phyloP scores from a whole-genome alignment of 805 yeast species.

The Wickerhamomyces canadensis region DNA sequence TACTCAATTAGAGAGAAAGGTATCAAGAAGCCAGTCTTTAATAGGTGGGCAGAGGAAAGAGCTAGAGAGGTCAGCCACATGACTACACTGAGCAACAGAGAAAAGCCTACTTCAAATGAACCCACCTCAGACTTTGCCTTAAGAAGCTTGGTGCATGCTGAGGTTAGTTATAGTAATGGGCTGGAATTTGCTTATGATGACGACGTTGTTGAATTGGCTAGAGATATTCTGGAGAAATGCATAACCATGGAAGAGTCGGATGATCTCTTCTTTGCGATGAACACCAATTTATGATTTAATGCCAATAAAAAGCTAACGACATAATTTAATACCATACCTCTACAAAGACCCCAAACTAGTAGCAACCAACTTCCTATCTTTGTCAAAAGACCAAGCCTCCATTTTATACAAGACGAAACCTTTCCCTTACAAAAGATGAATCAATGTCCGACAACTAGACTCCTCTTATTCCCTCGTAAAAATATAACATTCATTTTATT shows the following conservation, averaged over 20 bases:
- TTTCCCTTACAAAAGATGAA: neutral
- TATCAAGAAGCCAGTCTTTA: slow-evolving; percentile 30
- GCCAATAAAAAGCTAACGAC: too few relatives aligned
- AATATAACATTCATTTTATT: slow-evolving; percentile 12
- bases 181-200: slow-evolving; percentile 56
- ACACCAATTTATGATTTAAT: neutral
- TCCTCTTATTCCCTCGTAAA: slow-evolving; percentile 4
- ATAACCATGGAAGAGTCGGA: slow-evolving; percentile 79
- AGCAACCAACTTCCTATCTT: too few relatives aligned
- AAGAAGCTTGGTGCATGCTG: slow-evolving; percentile 27
- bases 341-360: too few relatives aligned
- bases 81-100: slow-evolving; percentile 20
- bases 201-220: slow-evolving; percentile 60
- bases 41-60: slow-evolving; percentile 37
- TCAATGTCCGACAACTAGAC: slow-evolving; percentile 5
- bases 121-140: slow-evolving; percentile 1
- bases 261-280: slow-evolving; percentile 60
- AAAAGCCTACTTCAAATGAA: slow-evolving; percentile 1
- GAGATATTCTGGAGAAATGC: slow-evolving; percentile 62
- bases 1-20: slow-evolving; percentile 31
- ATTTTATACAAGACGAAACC: neutral
- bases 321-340: too few relatives aligned
- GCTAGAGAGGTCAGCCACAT: slow-evolving; percentile 34
- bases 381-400: neutral
- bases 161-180: slow-evolving; percentile 48